Evolutionary conservation across 2,329 filamentous ascomycete genomes (phyloP).

Genomic region (Calonectria fujianensis): DNA sequence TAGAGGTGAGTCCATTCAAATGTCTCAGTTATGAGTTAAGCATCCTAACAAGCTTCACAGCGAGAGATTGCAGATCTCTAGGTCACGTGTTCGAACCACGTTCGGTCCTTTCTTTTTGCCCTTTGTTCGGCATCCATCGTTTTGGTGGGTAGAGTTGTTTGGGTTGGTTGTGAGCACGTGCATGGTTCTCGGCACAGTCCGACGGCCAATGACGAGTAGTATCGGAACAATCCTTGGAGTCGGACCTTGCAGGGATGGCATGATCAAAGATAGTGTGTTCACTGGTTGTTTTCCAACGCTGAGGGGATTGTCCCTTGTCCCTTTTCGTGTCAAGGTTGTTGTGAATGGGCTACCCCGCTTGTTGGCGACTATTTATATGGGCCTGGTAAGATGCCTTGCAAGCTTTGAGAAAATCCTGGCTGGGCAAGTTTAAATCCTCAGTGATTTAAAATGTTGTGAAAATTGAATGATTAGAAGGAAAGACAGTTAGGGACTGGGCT

Average conservation of each 20-base stretch:
- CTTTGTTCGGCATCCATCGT: too few species aligned
- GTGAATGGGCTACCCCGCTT: neutral
- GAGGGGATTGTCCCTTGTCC: neutral
- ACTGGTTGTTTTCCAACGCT: neutral
- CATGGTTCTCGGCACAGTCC: neutral
- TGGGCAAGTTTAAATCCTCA: too few species aligned
- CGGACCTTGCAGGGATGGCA: neutral
- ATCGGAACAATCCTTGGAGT: neutral
- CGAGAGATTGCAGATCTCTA: constrained; percentile 27
- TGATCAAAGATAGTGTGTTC: neutral
- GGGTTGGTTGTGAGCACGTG: neutral
- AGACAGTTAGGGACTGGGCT: neutral
- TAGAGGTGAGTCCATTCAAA: constrained; percentile 13
- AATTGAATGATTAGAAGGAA: neutral
- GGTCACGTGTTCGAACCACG: neutral
- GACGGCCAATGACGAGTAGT: neutral
- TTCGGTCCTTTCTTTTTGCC: constrained; percentile 16
- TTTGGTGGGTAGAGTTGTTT: neutral
- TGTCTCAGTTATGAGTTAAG: neutral
- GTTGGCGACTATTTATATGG: neutral
- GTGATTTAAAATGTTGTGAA: neutral
- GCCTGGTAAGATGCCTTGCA: neutral
- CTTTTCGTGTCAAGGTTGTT: neutral
- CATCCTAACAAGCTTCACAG: constrained; percentile 12
- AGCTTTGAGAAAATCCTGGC: neutral